Conservation (phyloP, 768 basidiomycete genomes). For the Butyriboletus loyo region DNA sequence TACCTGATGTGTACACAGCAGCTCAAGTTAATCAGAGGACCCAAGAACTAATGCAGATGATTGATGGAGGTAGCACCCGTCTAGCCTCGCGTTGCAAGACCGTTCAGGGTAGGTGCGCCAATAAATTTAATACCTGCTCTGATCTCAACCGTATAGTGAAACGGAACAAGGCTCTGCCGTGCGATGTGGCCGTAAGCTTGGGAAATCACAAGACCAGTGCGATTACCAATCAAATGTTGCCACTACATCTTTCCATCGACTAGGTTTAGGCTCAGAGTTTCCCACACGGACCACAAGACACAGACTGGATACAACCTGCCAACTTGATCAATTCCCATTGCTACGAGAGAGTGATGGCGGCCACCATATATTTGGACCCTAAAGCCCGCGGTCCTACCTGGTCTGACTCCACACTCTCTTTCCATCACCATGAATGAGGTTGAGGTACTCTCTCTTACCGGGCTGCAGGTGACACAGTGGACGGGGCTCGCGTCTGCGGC, state of each 20-base stretch:
- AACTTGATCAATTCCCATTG: background rate
- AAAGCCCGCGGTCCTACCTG: background rate
- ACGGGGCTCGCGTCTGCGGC: background rate
- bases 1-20: too few relatives aligned
- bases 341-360: background rate
- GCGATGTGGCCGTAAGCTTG: background rate
- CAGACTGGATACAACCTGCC: background rate
- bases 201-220: background rate
- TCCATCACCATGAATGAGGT: background rate
- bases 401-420: background rate
- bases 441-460: background rate
- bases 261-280: too few relatives aligned
- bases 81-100: too few relatives aligned
- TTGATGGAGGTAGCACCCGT: background rate
- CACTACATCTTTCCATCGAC: background rate
- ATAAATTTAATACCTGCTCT: background rate
- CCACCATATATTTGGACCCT: too few relatives aligned
- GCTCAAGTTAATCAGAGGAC: background rate
- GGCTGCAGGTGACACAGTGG: background rate
- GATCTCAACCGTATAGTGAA: background rate
- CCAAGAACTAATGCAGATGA: background rate
- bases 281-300: background rate
- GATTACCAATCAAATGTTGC: background rate
- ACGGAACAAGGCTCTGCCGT: background rate
- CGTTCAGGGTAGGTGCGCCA: background rate